A percentile compares a stretch with the other conserved stretches of the same genome.
phyloP scores from a whole-genome alignment of 2,329 filamentous ascomycete species.

The Ceratocystiopsis brevicomis region DNA sequence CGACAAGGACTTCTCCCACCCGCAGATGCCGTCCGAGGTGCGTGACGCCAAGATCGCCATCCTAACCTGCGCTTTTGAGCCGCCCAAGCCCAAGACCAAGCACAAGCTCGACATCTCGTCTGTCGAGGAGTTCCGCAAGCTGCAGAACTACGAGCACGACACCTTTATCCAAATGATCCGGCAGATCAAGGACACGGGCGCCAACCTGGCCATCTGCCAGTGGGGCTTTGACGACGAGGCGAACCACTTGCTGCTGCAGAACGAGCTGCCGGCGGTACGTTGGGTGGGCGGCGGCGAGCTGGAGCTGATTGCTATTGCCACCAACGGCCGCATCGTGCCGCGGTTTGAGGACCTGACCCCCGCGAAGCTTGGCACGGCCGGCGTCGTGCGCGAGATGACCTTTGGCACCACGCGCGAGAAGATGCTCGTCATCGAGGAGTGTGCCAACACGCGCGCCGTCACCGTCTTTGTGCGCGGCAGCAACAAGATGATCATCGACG shows the following conservation, averaged over 20 bases:
- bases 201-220: conserved; percentile 95
- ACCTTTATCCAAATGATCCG: conserved; percentile 99
- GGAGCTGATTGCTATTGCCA: conserved; percentile 94
- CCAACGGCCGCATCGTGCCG: conserved; percentile 92
- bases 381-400: conserved; percentile 80
- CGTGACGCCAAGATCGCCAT: conserved; percentile 93
- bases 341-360: conserved; percentile 85
- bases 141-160: conserved; percentile 85
- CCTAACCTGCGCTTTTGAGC: conserved; percentile 93
- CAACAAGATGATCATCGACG: conserved; percentile 99
- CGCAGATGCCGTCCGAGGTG: conserved; percentile 95
- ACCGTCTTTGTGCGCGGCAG: conserved; percentile 92
- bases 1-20: conserved; percentile 99
- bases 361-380: conserved; percentile 80
- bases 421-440: conserved; percentile 99
- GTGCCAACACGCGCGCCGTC: conserved; percentile 89
- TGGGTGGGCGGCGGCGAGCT: conserved; percentile 98
- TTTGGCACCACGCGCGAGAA: conserved; percentile 97
- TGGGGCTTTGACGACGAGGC: conserved; percentile 99
- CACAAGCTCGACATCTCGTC: conserved; percentile 95
- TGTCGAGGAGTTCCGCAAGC: conserved; percentile 95
- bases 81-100: conserved; percentile 98
- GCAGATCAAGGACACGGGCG: conserved; percentile 92
- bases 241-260: conserved; percentile 91
- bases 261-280: conserved; percentile 83